Evolutionary conservation across 2,329 filamentous ascomycete genomes (phyloP), one percentile per base, ranked within the genome.

Genomic region (Epichloe coenophiala): DNA sequence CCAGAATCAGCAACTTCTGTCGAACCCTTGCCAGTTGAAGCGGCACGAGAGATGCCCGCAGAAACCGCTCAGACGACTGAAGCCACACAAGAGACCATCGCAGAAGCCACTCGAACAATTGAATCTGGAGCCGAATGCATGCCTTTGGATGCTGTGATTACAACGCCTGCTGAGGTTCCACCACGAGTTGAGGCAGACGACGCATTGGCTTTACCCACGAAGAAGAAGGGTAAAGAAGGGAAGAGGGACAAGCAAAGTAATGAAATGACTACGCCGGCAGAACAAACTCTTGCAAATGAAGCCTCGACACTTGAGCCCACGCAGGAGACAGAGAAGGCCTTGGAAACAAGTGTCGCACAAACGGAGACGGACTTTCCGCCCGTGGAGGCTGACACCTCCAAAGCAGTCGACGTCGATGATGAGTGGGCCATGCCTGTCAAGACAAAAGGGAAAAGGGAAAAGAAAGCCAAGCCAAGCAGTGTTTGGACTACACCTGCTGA

Each of bases 401-500:
- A 15, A 12, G 40, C 40, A 21, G 12, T 42, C 12, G 40, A 23
- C 8, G 41, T 40, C 45, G 45, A 51, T 8, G 40, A 38, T 8
- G 40, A 38, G 11, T 46, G 57, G 45, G 45, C 37, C 19, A 42
- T 19, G 33, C 4, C 69, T 47, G 59, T 61, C 51, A 71, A 68
- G 54, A 71, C 68, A 53, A 76, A 73, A 55, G 69, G 63, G 50
- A 66, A 65, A 58, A 67, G 66, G 60, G 67, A 57, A 63, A 69
- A 65, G 56, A 60, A 64, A 51, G 38, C 38, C 23, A 55, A 51
- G 35, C 13, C 47, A 17, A 51, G 44, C n/a, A 51, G 50, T 23
- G 47, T 50, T 50, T 27, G 41, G 27, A 42, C 46, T 19, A 44
- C 45, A 23, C 45, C 41, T n/a, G 41, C 51, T 8, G 19, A 47